Conservation (phyloP, 129 eudicot genomes). For the Ambrosia trifida region DNA sequence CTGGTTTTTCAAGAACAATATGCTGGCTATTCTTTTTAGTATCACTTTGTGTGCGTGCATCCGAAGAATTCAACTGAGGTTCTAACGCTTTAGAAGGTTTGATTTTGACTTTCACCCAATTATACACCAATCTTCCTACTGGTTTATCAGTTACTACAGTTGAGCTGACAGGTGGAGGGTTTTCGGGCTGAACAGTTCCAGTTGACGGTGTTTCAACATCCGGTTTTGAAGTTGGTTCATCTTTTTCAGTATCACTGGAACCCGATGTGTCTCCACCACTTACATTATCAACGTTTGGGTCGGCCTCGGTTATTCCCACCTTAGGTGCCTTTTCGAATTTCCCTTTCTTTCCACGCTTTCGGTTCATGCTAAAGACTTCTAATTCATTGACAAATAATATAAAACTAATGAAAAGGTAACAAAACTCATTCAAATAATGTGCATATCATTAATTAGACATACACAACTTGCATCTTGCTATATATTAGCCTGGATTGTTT, state of each 20-base stretch:
- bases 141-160: conserved; percentile 39
- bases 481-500: too few species aligned
- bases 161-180: conserved; percentile 37
- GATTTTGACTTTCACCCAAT: conserved; percentile 77
- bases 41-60: conserved; percentile 66
- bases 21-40: conserved; percentile 62
- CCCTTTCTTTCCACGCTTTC: conserved; percentile 78
- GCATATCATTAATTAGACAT: too few species aligned
- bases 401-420: neutral
- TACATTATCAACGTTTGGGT: conserved; percentile 35
- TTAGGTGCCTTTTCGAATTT: conserved; percentile 44
- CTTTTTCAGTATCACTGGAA: conserved; percentile 48
- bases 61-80: conserved; percentile 51
- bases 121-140: conserved; percentile 63
- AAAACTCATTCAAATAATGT: neutral
- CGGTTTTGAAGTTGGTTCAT: conserved; percentile 50
- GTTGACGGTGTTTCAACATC: conserved; percentile 59
- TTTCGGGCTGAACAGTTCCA: conserved; percentile 57
- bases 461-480: too few species aligned
- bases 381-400: neutral
- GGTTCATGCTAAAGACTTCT: conserved; percentile 52
- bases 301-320: conserved; percentile 34
- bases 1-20: conserved; percentile 52
- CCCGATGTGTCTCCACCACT: conserved; percentile 56
- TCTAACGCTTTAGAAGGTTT: conserved; percentile 66